These are phyloP conservation scores for Misopates orontium DNA, from an alignment of 257 asterid species.

Conservation along the genomic window DNA sequence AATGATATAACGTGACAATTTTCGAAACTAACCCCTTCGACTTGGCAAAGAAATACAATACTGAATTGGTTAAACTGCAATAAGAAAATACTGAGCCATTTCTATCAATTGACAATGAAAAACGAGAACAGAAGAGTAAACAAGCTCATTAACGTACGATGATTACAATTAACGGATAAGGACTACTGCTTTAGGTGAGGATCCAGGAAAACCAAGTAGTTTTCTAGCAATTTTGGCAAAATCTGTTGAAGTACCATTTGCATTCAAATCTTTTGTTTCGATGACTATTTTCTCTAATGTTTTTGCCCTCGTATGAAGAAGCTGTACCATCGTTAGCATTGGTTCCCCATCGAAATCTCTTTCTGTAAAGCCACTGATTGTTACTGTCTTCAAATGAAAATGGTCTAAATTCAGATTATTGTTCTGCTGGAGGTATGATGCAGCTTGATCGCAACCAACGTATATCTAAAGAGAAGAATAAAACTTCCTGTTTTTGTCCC, in stretches of 20 bases:
- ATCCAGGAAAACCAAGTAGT: slow-evolving; percentile 15
- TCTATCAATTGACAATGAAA: no score
- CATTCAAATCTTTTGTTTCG: neutral
- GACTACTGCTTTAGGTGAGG: slow-evolving; percentile 13
- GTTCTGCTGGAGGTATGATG: neutral
- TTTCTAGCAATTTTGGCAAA: neutral
- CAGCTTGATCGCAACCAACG: neutral
- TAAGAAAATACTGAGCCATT: no score
- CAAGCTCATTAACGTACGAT: no score
- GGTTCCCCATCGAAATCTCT: neutral
- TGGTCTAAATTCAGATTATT: neutral
- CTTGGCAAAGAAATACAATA: no score
- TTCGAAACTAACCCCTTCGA: no score
- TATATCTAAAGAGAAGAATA: neutral
- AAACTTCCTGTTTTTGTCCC: no score
- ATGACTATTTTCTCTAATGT: slow-evolving; percentile 2
- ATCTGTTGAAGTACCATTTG: no score
- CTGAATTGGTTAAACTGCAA: no score
- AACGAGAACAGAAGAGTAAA: no score
- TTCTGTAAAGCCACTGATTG: neutral
- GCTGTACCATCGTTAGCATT: neutral
- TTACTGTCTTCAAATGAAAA: slow-evolving; percentile 17
- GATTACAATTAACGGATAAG: no score
- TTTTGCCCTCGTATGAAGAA: slow-evolving; percentile 6
- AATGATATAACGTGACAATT: no score